Conservation (phyloP, 1,139 yeast genomes). For the Eremothecium sinecaudum region DNA sequence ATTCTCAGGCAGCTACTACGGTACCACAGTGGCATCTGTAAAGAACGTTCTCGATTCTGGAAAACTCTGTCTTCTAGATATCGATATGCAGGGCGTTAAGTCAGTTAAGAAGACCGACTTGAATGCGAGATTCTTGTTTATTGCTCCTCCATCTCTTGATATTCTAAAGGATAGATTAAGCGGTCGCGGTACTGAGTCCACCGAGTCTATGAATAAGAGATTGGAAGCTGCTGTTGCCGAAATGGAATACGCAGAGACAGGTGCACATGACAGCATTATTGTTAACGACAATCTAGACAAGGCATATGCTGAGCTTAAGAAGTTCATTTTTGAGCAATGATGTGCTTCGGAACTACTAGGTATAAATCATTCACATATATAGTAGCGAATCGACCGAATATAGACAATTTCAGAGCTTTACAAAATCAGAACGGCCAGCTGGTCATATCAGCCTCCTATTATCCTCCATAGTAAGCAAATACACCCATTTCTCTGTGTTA, state of each 20-base stretch:
- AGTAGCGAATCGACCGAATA: too few species aligned
- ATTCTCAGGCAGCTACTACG: constrained; percentile 94
- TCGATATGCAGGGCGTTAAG: constrained; percentile 98
- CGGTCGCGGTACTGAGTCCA: constrained; percentile 91
- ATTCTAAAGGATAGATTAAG: constrained; percentile 61
- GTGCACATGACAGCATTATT: constrained; percentile 82
- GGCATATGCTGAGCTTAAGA: constrained; percentile 75
- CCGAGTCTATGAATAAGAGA: constrained; percentile 74
- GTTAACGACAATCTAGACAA: constrained; percentile 87
- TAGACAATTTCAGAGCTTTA: too few species aligned
- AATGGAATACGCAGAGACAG: constrained; percentile 77
- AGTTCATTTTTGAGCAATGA: constrained; percentile 53
- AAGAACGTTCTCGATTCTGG: constrained; percentile 46
- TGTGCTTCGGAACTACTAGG: too few species aligned
- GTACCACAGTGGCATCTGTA: constrained; percentile 82
- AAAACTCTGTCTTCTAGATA: constrained; percentile 79
- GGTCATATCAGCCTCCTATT: too few species aligned
- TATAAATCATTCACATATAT: too few species aligned
- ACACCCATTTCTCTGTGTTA: too few species aligned
- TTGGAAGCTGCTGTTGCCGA: constrained; percentile 80
- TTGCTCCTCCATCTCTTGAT: constrained; percentile 89
- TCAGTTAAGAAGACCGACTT: constrained; percentile 74
- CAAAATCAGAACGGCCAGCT: too few species aligned
- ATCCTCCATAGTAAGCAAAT: too few species aligned
- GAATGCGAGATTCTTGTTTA: constrained; percentile 75